A percentile compares a stretch with the other conserved stretches of the same genome.
Conservation (phyloP, 805 yeast genomes). For the Wickerhamiella dianesei region DNA sequence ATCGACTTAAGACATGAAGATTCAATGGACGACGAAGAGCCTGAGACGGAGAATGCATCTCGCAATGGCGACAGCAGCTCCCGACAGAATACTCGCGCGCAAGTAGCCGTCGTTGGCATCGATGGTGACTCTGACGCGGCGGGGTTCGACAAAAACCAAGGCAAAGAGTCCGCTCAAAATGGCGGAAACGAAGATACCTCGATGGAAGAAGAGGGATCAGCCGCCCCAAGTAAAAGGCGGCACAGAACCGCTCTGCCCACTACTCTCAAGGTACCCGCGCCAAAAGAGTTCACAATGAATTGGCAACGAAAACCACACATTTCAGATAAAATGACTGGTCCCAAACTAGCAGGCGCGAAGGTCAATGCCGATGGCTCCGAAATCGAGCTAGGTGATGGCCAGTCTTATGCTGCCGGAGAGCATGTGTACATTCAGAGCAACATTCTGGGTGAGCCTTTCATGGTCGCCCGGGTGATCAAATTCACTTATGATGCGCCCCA, state of each 20-base stretch:
- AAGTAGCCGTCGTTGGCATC: too few relatives aligned
- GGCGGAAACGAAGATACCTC: too few relatives aligned
- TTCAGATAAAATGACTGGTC: slow-evolving; percentile 15
- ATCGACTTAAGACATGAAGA: too few relatives aligned
- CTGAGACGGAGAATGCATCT: too few relatives aligned
- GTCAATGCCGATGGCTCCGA: not conserved
- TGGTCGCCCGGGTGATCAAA: slow-evolving; percentile 72
- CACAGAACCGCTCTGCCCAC: not conserved
- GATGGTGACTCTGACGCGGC: too few relatives aligned
- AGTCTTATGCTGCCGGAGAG: slow-evolving; percentile 9
- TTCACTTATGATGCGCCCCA: slow-evolving; percentile 28
- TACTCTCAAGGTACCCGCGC: not conserved
- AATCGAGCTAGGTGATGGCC: slow-evolving; percentile 1
- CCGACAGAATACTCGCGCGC: too few relatives aligned
- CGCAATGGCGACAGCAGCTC: too few relatives aligned
- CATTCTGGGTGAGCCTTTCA: slow-evolving; percentile 90
- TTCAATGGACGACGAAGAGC: too few relatives aligned
- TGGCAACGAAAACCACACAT: slow-evolving; percentile 23
- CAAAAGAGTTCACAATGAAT: slow-evolving; percentile 7
- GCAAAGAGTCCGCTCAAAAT: too few relatives aligned
- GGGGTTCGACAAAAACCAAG: too few relatives aligned
- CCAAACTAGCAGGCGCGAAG: slow-evolving; percentile 1
- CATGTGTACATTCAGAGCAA: slow-evolving; percentile 6
- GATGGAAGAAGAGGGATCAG: too few relatives aligned
- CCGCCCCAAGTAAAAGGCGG: not conserved